A percentile compares a stretch with the other conserved stretches of the same genome.
phyloP scores from a whole-genome alignment of 108 stramenopile species.

The Discostella pseudostelligera region DNA sequence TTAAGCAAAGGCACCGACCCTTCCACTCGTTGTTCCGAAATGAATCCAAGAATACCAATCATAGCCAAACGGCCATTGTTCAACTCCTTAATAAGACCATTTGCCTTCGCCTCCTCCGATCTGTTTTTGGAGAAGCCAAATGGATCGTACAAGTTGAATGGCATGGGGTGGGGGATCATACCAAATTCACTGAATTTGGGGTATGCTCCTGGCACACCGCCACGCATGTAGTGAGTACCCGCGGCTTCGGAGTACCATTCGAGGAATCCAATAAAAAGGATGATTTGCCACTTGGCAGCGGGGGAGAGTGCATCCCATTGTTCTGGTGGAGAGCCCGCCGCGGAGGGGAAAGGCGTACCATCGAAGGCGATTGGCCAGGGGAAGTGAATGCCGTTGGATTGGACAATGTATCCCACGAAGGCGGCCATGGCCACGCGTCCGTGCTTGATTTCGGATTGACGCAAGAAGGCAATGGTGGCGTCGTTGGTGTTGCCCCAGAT shows the following conservation, averaged over 20 bases:
- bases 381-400: conserved; percentile 70
- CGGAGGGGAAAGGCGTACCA: conserved; percentile 55
- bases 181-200: conserved; percentile 59
- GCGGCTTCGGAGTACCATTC: conserved; percentile 75
- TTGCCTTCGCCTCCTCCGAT: conserved; percentile 63
- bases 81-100: conserved; percentile 61
- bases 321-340: conserved; percentile 61
- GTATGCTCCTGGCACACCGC: conserved; percentile 70
- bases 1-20: conserved; percentile 78
- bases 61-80: conserved; percentile 80
- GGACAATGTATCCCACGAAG: conserved; percentile 75
- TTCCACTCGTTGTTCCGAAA: conserved; percentile 70
- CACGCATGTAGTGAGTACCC: conserved; percentile 75
- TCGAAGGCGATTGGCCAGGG: conserved; percentile 52
- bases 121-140: conserved; percentile 57
- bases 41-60: conserved; percentile 78
- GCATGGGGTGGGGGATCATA: conserved; percentile 78
- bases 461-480: conserved; percentile 65
- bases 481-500: conserved; percentile 72
- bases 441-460: conserved; percentile 84
- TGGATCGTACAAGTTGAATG: conserved; percentile 73
- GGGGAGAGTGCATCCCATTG: conserved; percentile 80
- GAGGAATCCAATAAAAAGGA: conserved; percentile 78
- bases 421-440: conserved; percentile 78
- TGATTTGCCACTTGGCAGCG: conserved; percentile 87